These are phyloP conservation scores for Fraxinus velutina DNA, from an alignment of 305 asterid genomes.

Conservation along the genomic window DNA sequence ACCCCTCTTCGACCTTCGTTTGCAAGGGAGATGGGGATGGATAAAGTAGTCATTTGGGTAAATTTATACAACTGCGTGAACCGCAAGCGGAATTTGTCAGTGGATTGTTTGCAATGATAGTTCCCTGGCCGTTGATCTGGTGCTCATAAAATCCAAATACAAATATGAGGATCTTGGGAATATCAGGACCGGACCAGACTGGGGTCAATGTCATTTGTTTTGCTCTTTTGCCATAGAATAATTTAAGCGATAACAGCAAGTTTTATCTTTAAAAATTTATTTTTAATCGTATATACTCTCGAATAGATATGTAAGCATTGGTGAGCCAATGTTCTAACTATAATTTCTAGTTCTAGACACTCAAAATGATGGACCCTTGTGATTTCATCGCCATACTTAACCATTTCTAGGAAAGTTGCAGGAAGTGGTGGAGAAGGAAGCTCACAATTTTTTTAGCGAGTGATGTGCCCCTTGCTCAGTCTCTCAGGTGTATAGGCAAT, in stretches of 20 bases:
- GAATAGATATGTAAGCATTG: background rate
- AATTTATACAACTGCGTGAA: slow-evolving; percentile 16
- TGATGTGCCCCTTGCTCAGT: background rate
- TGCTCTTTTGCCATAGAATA: background rate
- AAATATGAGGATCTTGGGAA: slow-evolving; percentile 25
- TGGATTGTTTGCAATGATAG: slow-evolving; percentile 18
- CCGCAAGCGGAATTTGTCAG: slow-evolving; percentile 14
- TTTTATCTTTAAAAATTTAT: too few species aligned
- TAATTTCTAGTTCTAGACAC: background rate
- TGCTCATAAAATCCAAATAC: slow-evolving; percentile 13
- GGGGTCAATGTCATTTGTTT: background rate
- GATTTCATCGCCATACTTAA: background rate
- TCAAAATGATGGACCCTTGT: background rate
- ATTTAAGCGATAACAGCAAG: background rate
- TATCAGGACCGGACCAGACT: slow-evolving; percentile 3
- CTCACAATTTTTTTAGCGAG: background rate
- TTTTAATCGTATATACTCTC: too few species aligned
- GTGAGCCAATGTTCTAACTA: background rate
- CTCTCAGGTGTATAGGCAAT: background rate
- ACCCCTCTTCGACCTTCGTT: background rate
- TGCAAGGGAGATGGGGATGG: background rate
- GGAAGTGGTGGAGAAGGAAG: background rate
- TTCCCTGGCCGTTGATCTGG: slow-evolving; percentile 29
- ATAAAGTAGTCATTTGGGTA: background rate
- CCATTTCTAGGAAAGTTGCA: background rate